These are phyloP conservation scores for Trametes meyenii DNA, from an alignment of 768 basidiomycete genomes.

Conservation along the genomic window DNA sequence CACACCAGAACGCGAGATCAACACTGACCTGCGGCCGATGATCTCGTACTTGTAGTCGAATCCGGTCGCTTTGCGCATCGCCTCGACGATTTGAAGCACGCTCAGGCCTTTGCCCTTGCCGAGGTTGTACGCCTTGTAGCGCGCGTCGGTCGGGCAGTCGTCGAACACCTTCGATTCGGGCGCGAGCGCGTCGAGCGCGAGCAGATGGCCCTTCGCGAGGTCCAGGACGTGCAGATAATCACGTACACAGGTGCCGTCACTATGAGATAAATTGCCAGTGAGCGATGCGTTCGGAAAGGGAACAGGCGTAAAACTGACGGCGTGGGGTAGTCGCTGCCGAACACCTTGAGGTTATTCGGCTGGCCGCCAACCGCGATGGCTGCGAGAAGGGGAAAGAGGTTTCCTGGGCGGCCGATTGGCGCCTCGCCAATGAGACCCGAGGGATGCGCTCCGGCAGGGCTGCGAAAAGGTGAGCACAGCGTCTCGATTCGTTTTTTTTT, in stretches of 20 bases:
- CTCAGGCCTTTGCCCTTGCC: slow-evolving; percentile 92
- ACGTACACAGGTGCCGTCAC: slow-evolving; percentile 97
- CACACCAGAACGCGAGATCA: neutral
- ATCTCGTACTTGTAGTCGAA: slow-evolving; percentile 89
- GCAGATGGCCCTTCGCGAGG: slow-evolving; percentile 90
- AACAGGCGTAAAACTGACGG: slow-evolving; percentile 46
- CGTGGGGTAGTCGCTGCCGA: slow-evolving; percentile 97
- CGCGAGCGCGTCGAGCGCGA: slow-evolving; percentile 83
- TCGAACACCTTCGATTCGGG: slow-evolving; percentile 64
- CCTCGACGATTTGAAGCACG: slow-evolving; percentile 91
- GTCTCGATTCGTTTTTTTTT: neutral
- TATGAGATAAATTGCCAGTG: slow-evolving; percentile 29
- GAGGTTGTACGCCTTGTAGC: slow-evolving; percentile 95
- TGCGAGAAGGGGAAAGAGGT: slow-evolving; percentile 89
- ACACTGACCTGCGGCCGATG: slow-evolving; percentile 81
- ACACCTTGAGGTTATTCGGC: slow-evolving; percentile 66
- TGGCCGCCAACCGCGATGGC: slow-evolving; percentile 93
- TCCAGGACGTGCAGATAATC: slow-evolving; percentile 95
- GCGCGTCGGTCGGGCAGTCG: slow-evolving; percentile 51
- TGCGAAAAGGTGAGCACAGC: slow-evolving; percentile 35
- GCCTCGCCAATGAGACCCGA: slow-evolving; percentile 96
- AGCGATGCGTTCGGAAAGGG: neutral
- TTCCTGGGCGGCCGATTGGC: slow-evolving; percentile 93
- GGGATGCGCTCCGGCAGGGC: slow-evolving; percentile 97
- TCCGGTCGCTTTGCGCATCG: slow-evolving; percentile 91